A percentile compares a stretch with the other conserved stretches of the same genome.
Conservation (phyloP, 495 filamentous ascomycete species). For the Talaromyces nanjingensis region DNA sequence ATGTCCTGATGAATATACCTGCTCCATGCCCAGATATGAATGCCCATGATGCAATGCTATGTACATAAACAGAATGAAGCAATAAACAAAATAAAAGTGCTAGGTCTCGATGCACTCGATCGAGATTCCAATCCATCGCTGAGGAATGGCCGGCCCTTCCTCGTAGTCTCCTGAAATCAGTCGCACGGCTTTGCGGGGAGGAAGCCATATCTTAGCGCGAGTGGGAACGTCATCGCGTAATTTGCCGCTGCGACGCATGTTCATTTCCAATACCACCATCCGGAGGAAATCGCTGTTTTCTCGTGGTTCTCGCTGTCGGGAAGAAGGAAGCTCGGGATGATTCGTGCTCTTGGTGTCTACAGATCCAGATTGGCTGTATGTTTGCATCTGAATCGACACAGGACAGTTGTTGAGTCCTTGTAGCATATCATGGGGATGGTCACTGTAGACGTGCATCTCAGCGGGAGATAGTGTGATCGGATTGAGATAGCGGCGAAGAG, state of each 20-base stretch:
- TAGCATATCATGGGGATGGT: conserved; percentile 32
- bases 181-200: conserved; percentile 56
- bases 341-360: conserved; percentile 22
- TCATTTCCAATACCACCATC: conserved; percentile 93
- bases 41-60: conserved; percentile 3
- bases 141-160: conserved; percentile 26
- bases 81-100: neutral
- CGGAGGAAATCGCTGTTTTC: conserved; percentile 94
- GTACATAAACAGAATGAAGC: neutral
- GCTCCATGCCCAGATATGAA: neutral
- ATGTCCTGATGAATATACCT: conserved; percentile 1
- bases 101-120: conserved; percentile 14
- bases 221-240: conserved; percentile 78
- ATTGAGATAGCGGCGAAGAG: conserved; percentile 87
- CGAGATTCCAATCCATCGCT: conserved; percentile 37
- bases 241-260: conserved; percentile 90
- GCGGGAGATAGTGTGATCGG: conserved; percentile 63
- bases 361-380: conserved; percentile 48
- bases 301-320: conserved; percentile 79
- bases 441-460: conserved; percentile 54
- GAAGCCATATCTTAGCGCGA: conserved; percentile 77
- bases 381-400: conserved; percentile 83
- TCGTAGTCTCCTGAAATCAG: conserved; percentile 27
- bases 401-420: conserved; percentile 43
- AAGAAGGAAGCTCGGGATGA: conserved; percentile 36